These are phyloP conservation scores for Leavenworthia alabamica DNA, from an alignment of 345 rosid genomes.

Conservation along the genomic window DNA sequence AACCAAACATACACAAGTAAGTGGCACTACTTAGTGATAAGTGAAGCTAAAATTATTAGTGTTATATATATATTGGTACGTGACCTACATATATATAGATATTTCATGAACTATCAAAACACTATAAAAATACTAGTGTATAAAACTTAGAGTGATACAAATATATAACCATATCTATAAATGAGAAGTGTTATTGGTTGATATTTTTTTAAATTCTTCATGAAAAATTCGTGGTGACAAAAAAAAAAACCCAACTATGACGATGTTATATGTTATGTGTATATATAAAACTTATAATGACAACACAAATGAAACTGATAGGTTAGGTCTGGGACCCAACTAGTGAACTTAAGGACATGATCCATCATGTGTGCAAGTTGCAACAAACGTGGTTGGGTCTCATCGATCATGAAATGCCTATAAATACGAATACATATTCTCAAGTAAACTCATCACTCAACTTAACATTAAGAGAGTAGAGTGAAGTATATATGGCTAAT, in stretches of 20 bases:
- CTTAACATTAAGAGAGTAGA: not conserved
- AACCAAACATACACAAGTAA: conserved; percentile 23
- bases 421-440: conserved; percentile 22
- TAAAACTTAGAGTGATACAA: too few relatives aligned
- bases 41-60: conserved; percentile 11
- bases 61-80: not conserved
- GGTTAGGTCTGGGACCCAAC: conserved; percentile 8
- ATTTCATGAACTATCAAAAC: too few relatives aligned
- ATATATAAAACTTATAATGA: not conserved
- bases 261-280: not conserved
- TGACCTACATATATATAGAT: too few relatives aligned
- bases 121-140: too few relatives aligned
- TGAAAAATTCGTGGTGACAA: too few relatives aligned
- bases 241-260: too few relatives aligned
- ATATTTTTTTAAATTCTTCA: too few relatives aligned
- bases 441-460: conserved; percentile 11
- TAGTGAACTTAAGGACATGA: conserved; percentile 5
- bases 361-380: conserved; percentile 12
- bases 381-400: conserved; percentile 21
- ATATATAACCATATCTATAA: not conserved
- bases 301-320: conserved; percentile 3
- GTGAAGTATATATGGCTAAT: conserved; percentile 22
- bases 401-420: conserved; percentile 20
- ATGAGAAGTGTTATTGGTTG: not conserved
- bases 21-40: conserved; percentile 20